These are phyloP conservation scores for Blastocystis sp. DNA, from an alignment of 352 stramenopile genomes.

Conservation along the genomic window DNA sequence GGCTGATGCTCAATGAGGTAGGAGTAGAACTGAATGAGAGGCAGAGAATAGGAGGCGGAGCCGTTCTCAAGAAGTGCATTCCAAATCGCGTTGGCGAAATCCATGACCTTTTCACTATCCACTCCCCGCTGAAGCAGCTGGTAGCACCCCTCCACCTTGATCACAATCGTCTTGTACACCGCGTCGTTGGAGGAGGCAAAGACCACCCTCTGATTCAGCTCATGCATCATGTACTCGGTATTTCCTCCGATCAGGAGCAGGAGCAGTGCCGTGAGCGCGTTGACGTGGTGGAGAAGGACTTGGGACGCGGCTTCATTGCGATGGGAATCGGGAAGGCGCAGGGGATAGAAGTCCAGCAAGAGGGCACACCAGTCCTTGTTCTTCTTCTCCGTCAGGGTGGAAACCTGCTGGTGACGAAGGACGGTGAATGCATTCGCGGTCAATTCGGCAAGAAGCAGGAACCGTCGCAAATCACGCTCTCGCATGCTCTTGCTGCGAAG, in stretches of 20 bases:
- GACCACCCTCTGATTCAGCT: conserved; percentile 17
- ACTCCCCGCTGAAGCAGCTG: neutral
- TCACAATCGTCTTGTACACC: conserved; percentile 12
- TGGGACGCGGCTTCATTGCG: neutral
- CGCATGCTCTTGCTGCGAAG: conserved; percentile 4
- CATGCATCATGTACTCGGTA: neutral
- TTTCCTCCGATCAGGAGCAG: neutral
- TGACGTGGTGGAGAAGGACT: conserved; percentile 20
- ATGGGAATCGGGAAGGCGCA: conserved; percentile 27
- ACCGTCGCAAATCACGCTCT: neutral
- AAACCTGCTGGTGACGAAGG: neutral
- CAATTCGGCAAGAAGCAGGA: conserved; percentile 36
- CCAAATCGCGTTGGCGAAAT: neutral
- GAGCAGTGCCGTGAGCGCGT: conserved; percentile 26
- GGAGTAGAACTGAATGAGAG: conserved; percentile 41
- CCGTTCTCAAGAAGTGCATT: conserved; percentile 11
- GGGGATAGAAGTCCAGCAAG: conserved; percentile 36
- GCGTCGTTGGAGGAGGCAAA: neutral
- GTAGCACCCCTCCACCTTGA: conserved; percentile 11
- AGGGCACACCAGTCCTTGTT: conserved; percentile 3
- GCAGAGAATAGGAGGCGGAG: conserved; percentile 21
- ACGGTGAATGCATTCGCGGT: neutral
- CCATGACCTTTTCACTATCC: neutral
- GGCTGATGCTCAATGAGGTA: neutral
- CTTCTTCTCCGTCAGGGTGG: neutral